phyloP scores from a whole-genome alignment of 768 basidiomycete species.

The Termitomyces sp. region DNA sequence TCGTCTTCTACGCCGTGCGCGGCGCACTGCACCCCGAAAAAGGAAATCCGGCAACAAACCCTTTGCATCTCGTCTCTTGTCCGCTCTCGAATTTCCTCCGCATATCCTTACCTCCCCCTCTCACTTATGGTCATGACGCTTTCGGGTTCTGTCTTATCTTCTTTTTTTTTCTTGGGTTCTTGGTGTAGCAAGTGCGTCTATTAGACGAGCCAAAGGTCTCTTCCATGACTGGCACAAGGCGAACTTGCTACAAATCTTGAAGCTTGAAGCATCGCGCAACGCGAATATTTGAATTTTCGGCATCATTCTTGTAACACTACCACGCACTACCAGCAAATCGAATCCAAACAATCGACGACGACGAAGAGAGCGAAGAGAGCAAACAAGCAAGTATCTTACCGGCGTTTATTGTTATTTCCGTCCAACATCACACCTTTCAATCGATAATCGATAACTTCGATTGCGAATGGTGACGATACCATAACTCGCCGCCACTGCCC shows the following conservation, averaged over 20 bases:
- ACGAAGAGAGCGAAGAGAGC: not conserved
- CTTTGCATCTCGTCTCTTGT: not conserved
- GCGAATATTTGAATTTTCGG: not conserved
- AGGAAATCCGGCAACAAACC: slow-evolving; percentile 1
- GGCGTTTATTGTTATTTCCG: not conserved
- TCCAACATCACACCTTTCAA: not conserved
- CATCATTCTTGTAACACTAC: slow-evolving; percentile 2
- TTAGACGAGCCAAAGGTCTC: not conserved
- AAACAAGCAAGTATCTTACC: not conserved
- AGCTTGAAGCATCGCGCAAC: not conserved
- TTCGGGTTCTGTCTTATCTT: not conserved
- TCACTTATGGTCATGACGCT: not conserved
- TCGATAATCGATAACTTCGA: not conserved
- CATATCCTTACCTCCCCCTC: not conserved
- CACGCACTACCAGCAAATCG: not conserved
- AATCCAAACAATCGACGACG: not conserved
- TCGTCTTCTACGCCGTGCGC: not conserved
- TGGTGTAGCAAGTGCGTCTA: not conserved
- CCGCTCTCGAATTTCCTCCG: not conserved
- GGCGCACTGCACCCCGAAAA: not conserved
- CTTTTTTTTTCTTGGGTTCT: not conserved
- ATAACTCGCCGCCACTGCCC: not conserved
- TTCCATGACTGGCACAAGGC: not conserved
- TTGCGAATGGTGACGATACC: not conserved
- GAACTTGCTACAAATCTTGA: not conserved